These are phyloP conservation scores for Apiotrichum porosum DNA, from an alignment of 1,284 basidiomycete genomes.

Conservation along the genomic window DNA sequence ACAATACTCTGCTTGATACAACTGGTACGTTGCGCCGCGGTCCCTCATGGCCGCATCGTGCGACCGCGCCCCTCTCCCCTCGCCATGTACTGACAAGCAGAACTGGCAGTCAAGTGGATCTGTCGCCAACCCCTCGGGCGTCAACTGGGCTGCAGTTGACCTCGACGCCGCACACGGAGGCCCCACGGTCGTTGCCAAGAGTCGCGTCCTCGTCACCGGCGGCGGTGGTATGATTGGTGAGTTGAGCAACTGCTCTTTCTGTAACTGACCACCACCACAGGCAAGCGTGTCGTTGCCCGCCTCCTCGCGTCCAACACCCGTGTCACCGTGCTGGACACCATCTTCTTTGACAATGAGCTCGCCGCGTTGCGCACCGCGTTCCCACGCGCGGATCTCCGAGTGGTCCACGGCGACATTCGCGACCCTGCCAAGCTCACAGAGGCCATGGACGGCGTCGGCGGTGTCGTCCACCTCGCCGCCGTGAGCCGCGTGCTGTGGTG, in stretches of 20 bases:
- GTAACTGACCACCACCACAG: slow-evolving; percentile 1
- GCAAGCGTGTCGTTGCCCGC: slow-evolving; percentile 22
- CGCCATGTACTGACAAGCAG: too few species aligned
- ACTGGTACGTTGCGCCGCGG: too few species aligned
- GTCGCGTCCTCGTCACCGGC: slow-evolving; percentile 13
- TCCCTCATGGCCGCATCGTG: too few species aligned
- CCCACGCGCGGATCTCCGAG: slow-evolving; percentile 12
- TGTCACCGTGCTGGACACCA: slow-evolving; percentile 25
- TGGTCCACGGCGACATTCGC: slow-evolving; percentile 27
- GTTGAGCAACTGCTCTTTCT: not conserved
- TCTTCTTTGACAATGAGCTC: slow-evolving; percentile 25
- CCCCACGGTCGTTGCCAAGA: not conserved
- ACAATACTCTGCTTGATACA: too few species aligned
- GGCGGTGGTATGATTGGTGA: slow-evolving; percentile 14
- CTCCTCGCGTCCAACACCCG: slow-evolving; percentile 14
- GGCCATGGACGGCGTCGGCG: slow-evolving; percentile 21
- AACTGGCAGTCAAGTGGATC: too few species aligned
- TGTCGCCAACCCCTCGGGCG: too few species aligned
- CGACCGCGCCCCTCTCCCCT: too few species aligned
- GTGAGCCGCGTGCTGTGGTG: slow-evolving; percentile 35
- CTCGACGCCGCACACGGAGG: too few species aligned
- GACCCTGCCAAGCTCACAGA: slow-evolving; percentile 10
- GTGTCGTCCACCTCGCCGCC: slow-evolving; percentile 36
- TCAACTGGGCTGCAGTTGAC: too few species aligned
- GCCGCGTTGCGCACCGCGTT: slow-evolving; percentile 10